Evolutionary conservation across 2,329 filamentous ascomycete genomes (phyloP), one percentile per base, ranked within the genome.

Genomic region (Neobulgaria alba): DNA sequence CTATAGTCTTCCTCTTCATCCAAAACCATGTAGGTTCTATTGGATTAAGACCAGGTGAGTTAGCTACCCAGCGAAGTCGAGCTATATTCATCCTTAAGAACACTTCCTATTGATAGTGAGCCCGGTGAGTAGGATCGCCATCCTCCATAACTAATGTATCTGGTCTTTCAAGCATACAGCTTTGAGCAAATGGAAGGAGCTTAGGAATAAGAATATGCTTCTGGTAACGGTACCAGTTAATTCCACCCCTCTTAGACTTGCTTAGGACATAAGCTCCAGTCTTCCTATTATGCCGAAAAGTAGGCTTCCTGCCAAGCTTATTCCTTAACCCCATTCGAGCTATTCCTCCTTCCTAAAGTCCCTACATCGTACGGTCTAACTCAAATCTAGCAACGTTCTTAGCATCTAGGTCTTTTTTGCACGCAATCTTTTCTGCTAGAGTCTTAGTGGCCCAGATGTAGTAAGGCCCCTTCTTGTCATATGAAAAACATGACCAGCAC

Each of bases 11-110:
- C 32, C 4, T 39, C 37, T 29, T 29, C 20, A 26, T 44, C 15
- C 29, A 37, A 29, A 29, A 37, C 35, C 16, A 44, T 2, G 30
- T 12, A 10, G n/a, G 21, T 15, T 44, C 29, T 21, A 44, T 44
- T 21, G 19, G 16, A 33, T 41, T 44, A 4, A 44, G 14, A 32
- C 41, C 37, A 1, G n/a, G 38, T n/a, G 42, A 44, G 16, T 31
- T 29, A 7, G 9, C 2, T 34, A 34, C 33, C 38, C 20, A 39
- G n/a, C 36, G 33, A 12, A 41, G 23, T 14, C 23, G 30, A 15
- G 17, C 10, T 15, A 41, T 19, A 3, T 21, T 19, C 19, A 5
- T 14, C 12, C 23, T 29, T 14, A 18, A 7, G 26, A 36, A 41
- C 12, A 32, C 26, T 18, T 41, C 26, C 9, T 41, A 17, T 17